These are phyloP conservation scores for Rhizoclosmatium globosum DNA, from an alignment of 192 early-diverging fungal species.

Conservation along the genomic window DNA sequence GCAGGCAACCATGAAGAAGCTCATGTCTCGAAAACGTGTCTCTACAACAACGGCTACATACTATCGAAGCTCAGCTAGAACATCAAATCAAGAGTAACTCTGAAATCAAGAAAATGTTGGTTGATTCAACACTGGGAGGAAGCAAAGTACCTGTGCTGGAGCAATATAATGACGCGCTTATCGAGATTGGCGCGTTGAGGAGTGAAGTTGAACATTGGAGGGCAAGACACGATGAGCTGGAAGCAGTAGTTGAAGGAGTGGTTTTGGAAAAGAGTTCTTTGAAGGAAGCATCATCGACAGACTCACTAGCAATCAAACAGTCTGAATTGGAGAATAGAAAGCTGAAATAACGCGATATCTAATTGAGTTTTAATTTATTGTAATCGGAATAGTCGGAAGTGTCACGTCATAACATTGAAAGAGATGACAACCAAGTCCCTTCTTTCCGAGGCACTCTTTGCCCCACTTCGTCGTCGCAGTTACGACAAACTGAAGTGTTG, in stretches of 20 bases:
- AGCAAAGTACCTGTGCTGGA: constrained; percentile 14
- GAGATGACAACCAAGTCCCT: too few species aligned
- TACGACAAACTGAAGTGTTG: too few species aligned
- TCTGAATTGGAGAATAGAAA: too few species aligned
- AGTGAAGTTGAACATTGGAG: constrained; percentile 36
- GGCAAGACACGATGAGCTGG: constrained; percentile 39
- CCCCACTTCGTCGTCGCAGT: too few species aligned
- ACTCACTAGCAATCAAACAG: too few species aligned
- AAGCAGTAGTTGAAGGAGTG: constrained; percentile 35
- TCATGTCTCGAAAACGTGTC: constrained; percentile 28
- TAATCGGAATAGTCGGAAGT: too few species aligned
- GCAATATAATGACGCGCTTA: constrained; percentile 44
- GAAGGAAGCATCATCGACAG: not conserved
- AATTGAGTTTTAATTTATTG: too few species aligned
- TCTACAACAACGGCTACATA: constrained; percentile 33
- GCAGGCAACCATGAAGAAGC: constrained; percentile 32
- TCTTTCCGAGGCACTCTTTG: too few species aligned
- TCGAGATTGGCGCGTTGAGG: constrained; percentile 42
- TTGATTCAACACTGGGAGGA: constrained; percentile 10
- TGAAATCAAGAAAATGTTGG: constrained; percentile 43
- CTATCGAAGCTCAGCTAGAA: constrained; percentile 28
- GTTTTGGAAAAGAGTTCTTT: constrained; percentile 13
- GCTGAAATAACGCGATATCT: too few species aligned
- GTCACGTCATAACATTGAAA: too few species aligned
- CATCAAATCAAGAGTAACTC: constrained; percentile 37